These are phyloP conservation scores for Globisporangium solare DNA, from an alignment of 352 stramenopile genomes.

Conservation along the genomic window DNA sequence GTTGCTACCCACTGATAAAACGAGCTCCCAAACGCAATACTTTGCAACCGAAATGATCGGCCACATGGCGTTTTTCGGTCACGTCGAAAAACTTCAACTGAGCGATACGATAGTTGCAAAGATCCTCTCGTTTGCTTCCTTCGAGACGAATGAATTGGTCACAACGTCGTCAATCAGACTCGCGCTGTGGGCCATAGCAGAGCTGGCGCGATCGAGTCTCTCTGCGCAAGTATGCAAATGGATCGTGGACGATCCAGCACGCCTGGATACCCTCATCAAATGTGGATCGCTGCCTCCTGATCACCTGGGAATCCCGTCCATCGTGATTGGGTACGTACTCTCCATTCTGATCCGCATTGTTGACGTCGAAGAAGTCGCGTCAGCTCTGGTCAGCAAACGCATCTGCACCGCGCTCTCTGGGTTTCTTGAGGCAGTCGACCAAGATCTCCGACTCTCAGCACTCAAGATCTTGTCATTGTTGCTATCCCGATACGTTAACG, in stretches of 20 bases:
- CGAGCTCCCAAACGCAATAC: conserved; percentile 38
- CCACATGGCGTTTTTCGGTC: conserved; percentile 54
- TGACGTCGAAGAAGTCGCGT: conserved; percentile 12
- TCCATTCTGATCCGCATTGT: conserved; percentile 30
- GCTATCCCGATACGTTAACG: conserved; percentile 16
- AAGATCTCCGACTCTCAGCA: conserved; percentile 35
- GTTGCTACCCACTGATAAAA: conserved; percentile 16
- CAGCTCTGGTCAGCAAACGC: conserved; percentile 26
- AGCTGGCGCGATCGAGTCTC: conserved; percentile 28
- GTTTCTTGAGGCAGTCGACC: conserved; percentile 53
- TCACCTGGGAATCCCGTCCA: conserved; percentile 21
- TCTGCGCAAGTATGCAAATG: conserved; percentile 21
- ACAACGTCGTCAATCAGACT: conserved; percentile 29
- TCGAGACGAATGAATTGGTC: conserved; percentile 22
- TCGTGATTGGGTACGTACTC: conserved; percentile 37
- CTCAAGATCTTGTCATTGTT: conserved; percentile 41
- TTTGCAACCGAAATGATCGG: conserved; percentile 61
- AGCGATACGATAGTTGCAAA: conserved; percentile 23
- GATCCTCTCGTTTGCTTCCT: conserved; percentile 42
- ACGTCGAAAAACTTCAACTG: conserved; percentile 31
- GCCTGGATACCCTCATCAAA: conserved; percentile 31
- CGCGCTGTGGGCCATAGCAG: conserved; percentile 37
- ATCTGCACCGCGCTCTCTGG: conserved; percentile 36
- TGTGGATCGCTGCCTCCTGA: conserved; percentile 31
- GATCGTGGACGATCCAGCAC: conserved; percentile 25